A percentile compares a stretch with the other conserved stretches of the same genome.
Conservation (phyloP, 495 filamentous ascomycete species). For the Friedmanniomyces endolithicus region DNA sequence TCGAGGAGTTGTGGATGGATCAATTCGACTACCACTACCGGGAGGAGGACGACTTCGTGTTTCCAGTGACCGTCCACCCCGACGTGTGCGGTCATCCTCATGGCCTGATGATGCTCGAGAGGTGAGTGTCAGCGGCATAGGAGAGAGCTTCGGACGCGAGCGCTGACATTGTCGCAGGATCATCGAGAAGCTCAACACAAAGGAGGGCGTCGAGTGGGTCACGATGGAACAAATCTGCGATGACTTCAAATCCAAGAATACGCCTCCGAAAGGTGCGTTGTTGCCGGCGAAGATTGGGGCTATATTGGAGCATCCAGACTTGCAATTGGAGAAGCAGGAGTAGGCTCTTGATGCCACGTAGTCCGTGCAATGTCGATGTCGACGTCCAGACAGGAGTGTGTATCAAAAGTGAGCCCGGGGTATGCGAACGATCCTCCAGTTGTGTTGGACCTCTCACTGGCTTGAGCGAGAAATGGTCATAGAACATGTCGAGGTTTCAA, state of each 20-base stretch:
- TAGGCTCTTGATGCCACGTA: background rate
- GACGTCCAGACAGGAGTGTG: too few relatives aligned
- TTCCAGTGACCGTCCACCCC: conserved; percentile 50
- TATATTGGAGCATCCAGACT: conserved; percentile 39
- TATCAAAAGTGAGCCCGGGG: background rate
- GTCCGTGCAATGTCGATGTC: background rate
- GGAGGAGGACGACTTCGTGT: conserved; percentile 50
- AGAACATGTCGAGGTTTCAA: too few relatives aligned
- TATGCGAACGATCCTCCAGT: too few relatives aligned
- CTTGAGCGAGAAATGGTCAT: too few relatives aligned
- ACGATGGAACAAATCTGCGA: conserved; percentile 46
- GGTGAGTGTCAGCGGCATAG: conserved; percentile 18
- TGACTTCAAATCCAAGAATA: conserved; percentile 52
- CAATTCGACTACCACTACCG: conserved; percentile 50
- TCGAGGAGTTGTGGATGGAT: conserved; percentile 46
- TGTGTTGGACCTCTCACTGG: too few relatives aligned
- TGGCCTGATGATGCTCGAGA: conserved; percentile 45
- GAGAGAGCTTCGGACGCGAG: background rate
- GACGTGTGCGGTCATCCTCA: conserved; percentile 42
- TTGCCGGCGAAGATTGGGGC: conserved; percentile 51
- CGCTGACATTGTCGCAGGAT: conserved; percentile 21
- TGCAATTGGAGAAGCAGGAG: conserved; percentile 16
- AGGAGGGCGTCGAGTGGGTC: conserved; percentile 44
- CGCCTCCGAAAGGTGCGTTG: conserved; percentile 50
- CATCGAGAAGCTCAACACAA: conserved; percentile 39